phyloP scores from a whole-genome alignment of 1,139 yeast species.

The Eremothecium sinecaudum region DNA sequence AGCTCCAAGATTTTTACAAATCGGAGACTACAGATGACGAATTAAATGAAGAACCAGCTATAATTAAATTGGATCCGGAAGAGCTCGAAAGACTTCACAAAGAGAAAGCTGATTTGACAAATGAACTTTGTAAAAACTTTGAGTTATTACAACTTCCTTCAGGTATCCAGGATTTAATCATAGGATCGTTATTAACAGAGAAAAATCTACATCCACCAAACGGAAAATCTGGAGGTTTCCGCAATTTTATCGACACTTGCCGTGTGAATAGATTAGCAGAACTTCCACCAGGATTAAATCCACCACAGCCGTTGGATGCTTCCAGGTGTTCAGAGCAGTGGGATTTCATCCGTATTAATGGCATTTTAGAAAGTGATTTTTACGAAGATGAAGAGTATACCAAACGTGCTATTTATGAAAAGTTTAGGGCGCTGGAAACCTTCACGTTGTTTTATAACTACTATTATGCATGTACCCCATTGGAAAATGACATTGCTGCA shows the following conservation, averaged over 20 bases:
- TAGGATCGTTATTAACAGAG: slow-evolving; percentile 23
- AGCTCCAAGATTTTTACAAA: slow-evolving; percentile 13
- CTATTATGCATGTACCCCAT: slow-evolving; percentile 50
- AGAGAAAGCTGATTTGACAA: slow-evolving; percentile 11
- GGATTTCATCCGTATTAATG: slow-evolving; percentile 23
- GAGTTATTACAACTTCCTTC: slow-evolving; percentile 51
- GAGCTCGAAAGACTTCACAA: slow-evolving; percentile 11
- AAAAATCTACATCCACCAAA: slow-evolving; percentile 18
- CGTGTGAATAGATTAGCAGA: slow-evolving; percentile 20
- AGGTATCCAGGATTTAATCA: slow-evolving; percentile 52
- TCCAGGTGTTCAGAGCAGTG: slow-evolving; percentile 30
- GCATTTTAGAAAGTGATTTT: slow-evolving; percentile 8
- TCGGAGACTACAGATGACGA: slow-evolving; percentile 23
- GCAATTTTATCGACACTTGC: slow-evolving; percentile 26
- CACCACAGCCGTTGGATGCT: slow-evolving; percentile 31
- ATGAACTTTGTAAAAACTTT: slow-evolving; percentile 18
- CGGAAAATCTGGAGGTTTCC: slow-evolving; percentile 23
- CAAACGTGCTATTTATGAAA: slow-evolving; percentile 14
- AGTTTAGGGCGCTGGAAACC: slow-evolving; percentile 26
- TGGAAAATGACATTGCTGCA: slow-evolving; percentile 36
- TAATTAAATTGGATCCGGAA: slow-evolving; percentile 12
- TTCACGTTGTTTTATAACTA: slow-evolving; percentile 51
- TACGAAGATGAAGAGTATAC: slow-evolving; percentile 10
- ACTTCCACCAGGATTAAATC: slow-evolving; percentile 28
- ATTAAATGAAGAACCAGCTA: slow-evolving; percentile 23